phyloP scores from a whole-genome alignment of 2,329 filamentous ascomycete species.

The Akanthomyces dipterigenus region DNA sequence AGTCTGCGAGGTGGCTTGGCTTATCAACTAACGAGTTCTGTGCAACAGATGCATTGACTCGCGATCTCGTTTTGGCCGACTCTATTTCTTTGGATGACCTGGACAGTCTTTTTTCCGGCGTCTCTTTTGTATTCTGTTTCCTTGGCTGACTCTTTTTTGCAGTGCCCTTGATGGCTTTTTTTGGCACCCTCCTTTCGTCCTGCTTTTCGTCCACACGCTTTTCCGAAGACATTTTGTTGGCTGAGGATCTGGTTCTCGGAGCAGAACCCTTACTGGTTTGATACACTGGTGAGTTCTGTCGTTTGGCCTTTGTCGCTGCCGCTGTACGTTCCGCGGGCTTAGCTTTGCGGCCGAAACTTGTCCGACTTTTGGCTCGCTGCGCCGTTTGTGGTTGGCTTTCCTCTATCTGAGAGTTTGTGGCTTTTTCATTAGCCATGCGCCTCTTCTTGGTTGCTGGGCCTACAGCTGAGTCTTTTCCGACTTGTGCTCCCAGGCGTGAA shows the following conservation, averaged over 20 bases:
- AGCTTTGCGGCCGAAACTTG: neutral
- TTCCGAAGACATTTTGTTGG: neutral
- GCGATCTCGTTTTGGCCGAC: neutral
- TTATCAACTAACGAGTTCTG: neutral
- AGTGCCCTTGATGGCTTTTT: neutral
- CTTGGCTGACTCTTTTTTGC: neutral
- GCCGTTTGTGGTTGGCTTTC: neutral
- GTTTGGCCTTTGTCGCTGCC: neutral
- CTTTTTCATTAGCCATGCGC: neutral
- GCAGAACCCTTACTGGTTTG: neutral
- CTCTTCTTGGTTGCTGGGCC: neutral
- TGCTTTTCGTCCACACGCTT: neutral
- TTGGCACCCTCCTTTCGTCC: neutral
- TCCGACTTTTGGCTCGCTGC: neutral
- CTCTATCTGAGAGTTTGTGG: no score
- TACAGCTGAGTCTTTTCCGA: neutral
- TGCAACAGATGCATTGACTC: neutral
- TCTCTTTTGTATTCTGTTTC: neutral
- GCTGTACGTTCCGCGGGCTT: neutral
- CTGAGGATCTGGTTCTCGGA: no score
- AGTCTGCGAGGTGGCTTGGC: neutral
- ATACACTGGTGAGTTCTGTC: neutral
- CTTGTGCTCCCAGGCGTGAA: neutral
- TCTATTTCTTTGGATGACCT: neutral
- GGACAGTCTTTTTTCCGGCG: neutral